Conservation (phyloP, 805 yeast genomes). For the Starmerella etchellsii region DNA sequence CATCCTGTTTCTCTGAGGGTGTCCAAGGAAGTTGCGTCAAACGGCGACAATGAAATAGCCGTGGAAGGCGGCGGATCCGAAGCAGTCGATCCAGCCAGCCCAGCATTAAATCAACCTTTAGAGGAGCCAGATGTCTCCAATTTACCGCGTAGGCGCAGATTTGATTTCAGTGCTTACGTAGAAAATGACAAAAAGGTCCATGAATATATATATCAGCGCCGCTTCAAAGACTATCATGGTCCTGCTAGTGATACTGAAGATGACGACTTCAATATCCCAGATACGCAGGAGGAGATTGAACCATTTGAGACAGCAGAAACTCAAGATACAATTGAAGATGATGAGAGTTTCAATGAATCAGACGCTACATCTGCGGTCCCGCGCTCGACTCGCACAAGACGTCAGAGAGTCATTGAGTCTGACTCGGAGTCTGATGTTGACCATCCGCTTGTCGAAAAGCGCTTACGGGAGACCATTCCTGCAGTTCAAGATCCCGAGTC, state of each 20-base stretch:
- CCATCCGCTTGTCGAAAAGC: neutral
- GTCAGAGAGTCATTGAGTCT: slow-evolving; percentile 1
- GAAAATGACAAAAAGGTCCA: slow-evolving; percentile 10
- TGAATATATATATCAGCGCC: slow-evolving; percentile 10
- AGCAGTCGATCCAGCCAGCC: no score
- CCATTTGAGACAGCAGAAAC: no score
- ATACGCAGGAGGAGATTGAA: slow-evolving; percentile 1
- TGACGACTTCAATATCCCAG: slow-evolving; percentile 7
- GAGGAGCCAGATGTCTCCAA: neutral
- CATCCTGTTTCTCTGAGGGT: no score
- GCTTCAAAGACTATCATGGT: slow-evolving; percentile 12
- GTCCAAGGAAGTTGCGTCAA: no score
- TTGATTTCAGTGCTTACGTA: slow-evolving; percentile 13
- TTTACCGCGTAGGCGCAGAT: slow-evolving; percentile 9
- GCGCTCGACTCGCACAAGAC: no score
- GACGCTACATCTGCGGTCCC: no score
- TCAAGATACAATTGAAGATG: no score
- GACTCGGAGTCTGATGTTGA: neutral
- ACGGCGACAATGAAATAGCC: no score
- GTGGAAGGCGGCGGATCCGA: no score
- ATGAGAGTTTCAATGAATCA: no score
- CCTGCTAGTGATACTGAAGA: slow-evolving; percentile 19
- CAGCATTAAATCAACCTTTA: no score
- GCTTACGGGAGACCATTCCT: neutral
- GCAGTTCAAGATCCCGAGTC: neutral